These are phyloP conservation scores for Haemoproteus tartakovskyi DNA, from an alignment of 169 alveolate genomes.

Conservation along the genomic window DNA sequence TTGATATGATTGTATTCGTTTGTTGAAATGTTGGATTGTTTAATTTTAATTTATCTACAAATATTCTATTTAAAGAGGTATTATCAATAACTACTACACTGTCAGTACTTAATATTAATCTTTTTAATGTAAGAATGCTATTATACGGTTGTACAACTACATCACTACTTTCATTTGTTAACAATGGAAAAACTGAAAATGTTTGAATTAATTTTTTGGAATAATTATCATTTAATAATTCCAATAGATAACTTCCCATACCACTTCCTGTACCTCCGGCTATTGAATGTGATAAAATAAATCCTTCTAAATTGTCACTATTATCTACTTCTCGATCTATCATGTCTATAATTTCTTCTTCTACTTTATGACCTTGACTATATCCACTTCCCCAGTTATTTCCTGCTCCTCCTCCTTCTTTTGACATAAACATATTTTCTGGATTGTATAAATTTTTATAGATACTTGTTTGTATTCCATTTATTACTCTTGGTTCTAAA, in stretches of 20 bases:
- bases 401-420: constrained; percentile 99
- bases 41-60: constrained; percentile 91
- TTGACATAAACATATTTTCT: constrained; percentile 94
- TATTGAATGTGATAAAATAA: constrained; percentile 96
- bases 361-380: constrained; percentile 89
- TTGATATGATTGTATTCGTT: constrained; percentile 68
- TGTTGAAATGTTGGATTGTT: constrained; percentile 65
- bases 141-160: constrained; percentile 99
- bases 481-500: constrained; percentile 96
- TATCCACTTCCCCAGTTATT: constrained; percentile 99
- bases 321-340: constrained; percentile 99
- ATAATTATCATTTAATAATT: constrained; percentile 92
- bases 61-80: constrained; percentile 95
- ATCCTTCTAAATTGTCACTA: constrained; percentile 97
- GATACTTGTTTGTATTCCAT: constrained; percentile 77
- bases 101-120: constrained; percentile 91
- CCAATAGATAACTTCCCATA: constrained; percentile 97
- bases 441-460: constrained; percentile 94
- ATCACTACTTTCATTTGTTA: constrained; percentile 91
- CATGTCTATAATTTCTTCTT: constrained; percentile 97
- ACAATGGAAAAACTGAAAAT: constrained; percentile 91
- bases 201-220: constrained; percentile 89
- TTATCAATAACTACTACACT: constrained; percentile 98
- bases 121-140: constrained; percentile 89
- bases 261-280: constrained; percentile 99